Evolutionary conservation across 2,329 filamentous ascomycete genomes (phyloP), one percentile per base, ranked within the genome.

Genomic region (Harringtonia lauricola): DNA sequence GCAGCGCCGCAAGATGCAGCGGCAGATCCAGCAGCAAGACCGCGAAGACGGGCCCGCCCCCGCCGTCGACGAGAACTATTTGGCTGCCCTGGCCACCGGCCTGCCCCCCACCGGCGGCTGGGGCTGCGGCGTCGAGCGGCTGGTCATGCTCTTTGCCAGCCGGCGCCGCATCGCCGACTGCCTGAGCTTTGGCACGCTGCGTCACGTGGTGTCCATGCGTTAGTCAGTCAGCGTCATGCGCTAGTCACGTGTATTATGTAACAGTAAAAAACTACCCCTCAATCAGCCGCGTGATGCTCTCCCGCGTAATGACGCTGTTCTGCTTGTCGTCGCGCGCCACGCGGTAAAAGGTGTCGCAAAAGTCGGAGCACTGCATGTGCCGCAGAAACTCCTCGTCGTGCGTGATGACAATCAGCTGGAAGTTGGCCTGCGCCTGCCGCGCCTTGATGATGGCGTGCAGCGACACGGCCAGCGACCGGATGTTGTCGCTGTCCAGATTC

Each of bases 331-430:
- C 84, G 41, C 92, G 73, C 49, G 76, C 83, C 12, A 98, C 85
- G 5, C 88, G 79, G 64, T 85, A 96, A 60, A 95, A 98, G 51
- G 82, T 79, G 62, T 96, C 92, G 51, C 83, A 86, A 58, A 94
- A 96, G 53, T 98, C 90, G 21, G 80, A 82, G 60, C 88, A 95
- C 53, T 88, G 81, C 92, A 98, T 98, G 57, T 88, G 79, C 43
- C 83, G 76, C 57, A 98, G 59, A 56, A 98, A 98, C 57, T 95
- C 87, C 65, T 96, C 94, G 64, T 98, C 92, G 70, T 98, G 92
- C 5, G 92, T 98, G 61, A 98, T 98, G 57, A 98, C 86, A 57
- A 98, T 92, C 44, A 98, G 77, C 68, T 98, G 94, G 64, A 98
- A 95, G 61, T 98, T 98, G 44, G 80, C 76, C 71, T 98, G 92